phyloP scores from a whole-genome alignment of 2,329 filamentous ascomycete species.

The Ascochyta clinopodiicola region DNA sequence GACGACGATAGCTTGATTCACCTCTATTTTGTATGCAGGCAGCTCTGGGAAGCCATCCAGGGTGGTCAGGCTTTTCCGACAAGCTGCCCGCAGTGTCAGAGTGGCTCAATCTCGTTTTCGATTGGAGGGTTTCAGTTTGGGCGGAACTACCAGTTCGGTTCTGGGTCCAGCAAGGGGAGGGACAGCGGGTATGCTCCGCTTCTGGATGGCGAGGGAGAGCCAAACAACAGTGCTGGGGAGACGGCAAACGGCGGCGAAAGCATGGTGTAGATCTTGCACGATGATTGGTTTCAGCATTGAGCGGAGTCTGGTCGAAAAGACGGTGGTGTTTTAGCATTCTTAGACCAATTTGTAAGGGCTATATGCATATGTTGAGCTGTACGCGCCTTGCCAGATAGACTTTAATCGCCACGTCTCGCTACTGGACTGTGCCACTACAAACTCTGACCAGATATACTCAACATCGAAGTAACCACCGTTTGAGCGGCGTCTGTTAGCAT shows the following conservation, averaged over 20 bases:
- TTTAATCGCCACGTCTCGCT: too few species aligned
- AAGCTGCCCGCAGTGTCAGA: conserved; percentile 38
- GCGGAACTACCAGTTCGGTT: conserved; percentile 9
- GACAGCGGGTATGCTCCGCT: conserved; percentile 31
- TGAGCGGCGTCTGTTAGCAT: not conserved
- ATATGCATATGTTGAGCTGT: too few species aligned
- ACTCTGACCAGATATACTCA: too few species aligned
- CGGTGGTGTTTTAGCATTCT: too few species aligned
- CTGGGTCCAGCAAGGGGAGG: not conserved
- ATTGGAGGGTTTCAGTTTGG: conserved; percentile 17
- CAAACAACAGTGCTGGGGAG: conserved; percentile 27
- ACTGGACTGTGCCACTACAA: too few species aligned
- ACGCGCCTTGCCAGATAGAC: too few species aligned
- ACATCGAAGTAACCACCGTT: not conserved
- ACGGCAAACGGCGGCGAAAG: conserved; percentile 3
- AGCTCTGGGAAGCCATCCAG: conserved; percentile 24
- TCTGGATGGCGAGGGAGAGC: conserved; percentile 18
- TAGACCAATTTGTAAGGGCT: too few species aligned
- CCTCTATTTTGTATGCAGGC: conserved; percentile 28
- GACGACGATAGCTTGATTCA: conserved; percentile 28
- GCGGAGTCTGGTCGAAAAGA: not conserved
- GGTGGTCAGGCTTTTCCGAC: conserved; percentile 21
- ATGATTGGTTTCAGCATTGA: not conserved
- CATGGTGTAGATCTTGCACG: conserved; percentile 1
- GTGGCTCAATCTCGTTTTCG: conserved; percentile 20